These are phyloP conservation scores for Boletus rubropictus DNA, from an alignment of 768 basidiomycete species.

Conservation along the genomic window DNA sequence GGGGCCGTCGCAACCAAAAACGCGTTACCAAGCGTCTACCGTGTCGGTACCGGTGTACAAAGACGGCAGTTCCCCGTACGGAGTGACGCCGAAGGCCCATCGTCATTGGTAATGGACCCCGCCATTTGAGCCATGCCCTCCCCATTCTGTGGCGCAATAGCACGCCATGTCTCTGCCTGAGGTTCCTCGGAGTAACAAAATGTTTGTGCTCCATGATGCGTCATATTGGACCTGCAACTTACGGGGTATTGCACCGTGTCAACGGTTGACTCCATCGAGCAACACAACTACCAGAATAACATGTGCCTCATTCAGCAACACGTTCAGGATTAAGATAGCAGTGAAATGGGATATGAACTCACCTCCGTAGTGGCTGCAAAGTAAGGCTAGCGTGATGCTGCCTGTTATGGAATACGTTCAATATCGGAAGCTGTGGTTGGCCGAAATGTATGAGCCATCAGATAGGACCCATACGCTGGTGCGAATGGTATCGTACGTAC, in stretches of 20 bases:
- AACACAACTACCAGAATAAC: background rate
- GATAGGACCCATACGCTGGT: background rate
- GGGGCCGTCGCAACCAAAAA: constrained; percentile 12
- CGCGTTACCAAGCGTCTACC: background rate
- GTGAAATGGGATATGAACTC: background rate
- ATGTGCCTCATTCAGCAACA: background rate
- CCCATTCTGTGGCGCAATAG: background rate
- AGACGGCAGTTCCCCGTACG: constrained; percentile 8
- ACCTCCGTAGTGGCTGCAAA: constrained; percentile 5
- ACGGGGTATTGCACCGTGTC: background rate
- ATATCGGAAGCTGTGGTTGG: constrained; percentile 13
- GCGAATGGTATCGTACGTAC: constrained; percentile 8
- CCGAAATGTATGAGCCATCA: background rate
- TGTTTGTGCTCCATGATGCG: background rate
- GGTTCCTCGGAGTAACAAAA: background rate
- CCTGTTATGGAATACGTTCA: constrained; percentile 15
- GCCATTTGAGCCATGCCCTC: constrained; percentile 16
- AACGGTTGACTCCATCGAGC: background rate
- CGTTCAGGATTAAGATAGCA: background rate
- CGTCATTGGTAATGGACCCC: constrained; percentile 12
- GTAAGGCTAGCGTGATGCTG: background rate
- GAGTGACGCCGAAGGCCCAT: background rate
- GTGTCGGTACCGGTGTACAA: constrained; percentile 8
- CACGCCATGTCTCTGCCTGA: background rate
- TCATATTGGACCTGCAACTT: background rate